A percentile compares a stretch with the other conserved stretches of the same genome.
phyloP scores from a whole-genome alignment of 2,329 filamentous ascomycete species.

The Fusarium hainanense region DNA sequence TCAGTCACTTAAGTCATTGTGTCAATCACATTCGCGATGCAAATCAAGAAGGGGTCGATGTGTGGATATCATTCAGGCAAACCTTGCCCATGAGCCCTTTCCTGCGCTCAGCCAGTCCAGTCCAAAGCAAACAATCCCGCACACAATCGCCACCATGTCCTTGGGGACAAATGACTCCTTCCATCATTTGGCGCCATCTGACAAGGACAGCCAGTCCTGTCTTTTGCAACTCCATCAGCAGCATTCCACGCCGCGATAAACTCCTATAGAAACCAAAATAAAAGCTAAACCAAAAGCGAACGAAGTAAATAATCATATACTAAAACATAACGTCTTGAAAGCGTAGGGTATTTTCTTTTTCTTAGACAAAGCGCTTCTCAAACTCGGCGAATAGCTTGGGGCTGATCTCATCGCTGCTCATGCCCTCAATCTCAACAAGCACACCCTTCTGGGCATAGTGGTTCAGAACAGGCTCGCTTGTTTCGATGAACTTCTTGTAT shows the following conservation, averaged over 20 bases:
- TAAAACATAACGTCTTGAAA: constrained; percentile 23
- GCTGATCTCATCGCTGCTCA: constrained; percentile 93
- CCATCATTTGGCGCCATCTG: constrained; percentile 25
- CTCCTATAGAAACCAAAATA: constrained; percentile 30
- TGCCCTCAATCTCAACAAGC: constrained; percentile 85
- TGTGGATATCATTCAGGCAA: constrained; percentile 29
- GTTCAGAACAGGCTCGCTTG: constrained; percentile 83
- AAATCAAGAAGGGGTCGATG: constrained; percentile 21
- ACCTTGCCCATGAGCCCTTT: constrained; percentile 7
- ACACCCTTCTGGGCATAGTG: constrained; percentile 89
- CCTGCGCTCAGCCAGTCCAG: constrained; percentile 1
- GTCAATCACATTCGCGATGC: background rate
- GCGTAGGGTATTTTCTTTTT: constrained; percentile 21
- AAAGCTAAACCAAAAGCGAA: constrained; percentile 18
- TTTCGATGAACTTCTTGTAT: constrained; percentile 86
- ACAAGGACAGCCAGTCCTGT: constrained; percentile 17
- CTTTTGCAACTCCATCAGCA: constrained; percentile 39
- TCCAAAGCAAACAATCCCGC: constrained; percentile 7
- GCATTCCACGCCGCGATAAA: constrained; percentile 41
- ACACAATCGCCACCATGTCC: constrained; percentile 24
- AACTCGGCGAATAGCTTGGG: constrained; percentile 90
- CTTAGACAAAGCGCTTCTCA: constrained; percentile 73
- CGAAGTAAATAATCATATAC: constrained; percentile 21
- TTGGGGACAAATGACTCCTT: constrained; percentile 15
- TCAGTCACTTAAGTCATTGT: constrained; percentile 1